A percentile compares a stretch with the other conserved stretches of the same genome.
These are phyloP conservation scores for Aspergillus cavernicola DNA, from an alignment of 495 filamentous ascomycete species.

Conservation along the genomic window DNA sequence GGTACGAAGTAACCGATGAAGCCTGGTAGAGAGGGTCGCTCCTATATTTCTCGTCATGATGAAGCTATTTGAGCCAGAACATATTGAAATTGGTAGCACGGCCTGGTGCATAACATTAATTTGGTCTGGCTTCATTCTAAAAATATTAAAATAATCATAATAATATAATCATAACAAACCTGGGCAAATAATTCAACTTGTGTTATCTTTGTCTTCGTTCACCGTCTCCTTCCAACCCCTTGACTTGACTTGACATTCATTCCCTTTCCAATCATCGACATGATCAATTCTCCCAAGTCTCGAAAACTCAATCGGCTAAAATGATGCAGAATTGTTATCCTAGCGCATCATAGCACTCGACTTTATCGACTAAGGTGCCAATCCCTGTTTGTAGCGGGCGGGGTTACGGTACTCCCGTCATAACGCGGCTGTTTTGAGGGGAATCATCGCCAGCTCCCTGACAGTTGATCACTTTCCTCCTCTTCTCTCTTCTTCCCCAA, in stretches of 20 bases:
- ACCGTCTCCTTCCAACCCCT: no score
- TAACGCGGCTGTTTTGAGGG: conserved; percentile 14
- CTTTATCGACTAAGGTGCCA: not conserved
- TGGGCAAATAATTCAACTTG: conserved; percentile 3
- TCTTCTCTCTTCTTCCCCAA: not conserved
- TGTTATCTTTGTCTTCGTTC: no score
- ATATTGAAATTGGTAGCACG: not conserved
- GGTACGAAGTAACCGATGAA: no score
- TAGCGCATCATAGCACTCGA: conserved; percentile 6
- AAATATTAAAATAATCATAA: no score
- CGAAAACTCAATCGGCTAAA: not conserved
- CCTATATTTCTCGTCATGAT: no score
- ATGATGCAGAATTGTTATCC: conserved; percentile 8
- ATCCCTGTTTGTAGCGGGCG: conserved; percentile 16
- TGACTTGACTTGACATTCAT: no score
- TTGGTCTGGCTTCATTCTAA: no score
- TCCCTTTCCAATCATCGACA: not conserved
- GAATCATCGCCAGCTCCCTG: conserved; percentile 12
- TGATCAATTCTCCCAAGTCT: not conserved
- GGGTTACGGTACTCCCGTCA: conserved; percentile 14
- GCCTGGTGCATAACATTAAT: not conserved
- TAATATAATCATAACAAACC: no score
- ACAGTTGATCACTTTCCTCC: conserved; percentile 7
- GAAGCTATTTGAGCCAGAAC: not conserved
- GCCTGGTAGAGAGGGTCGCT: no score